Base-by-base conservation (phyloP, 2,329 filamentous ascomycete genomes). In the Pyrenophora graminea region DNA sequence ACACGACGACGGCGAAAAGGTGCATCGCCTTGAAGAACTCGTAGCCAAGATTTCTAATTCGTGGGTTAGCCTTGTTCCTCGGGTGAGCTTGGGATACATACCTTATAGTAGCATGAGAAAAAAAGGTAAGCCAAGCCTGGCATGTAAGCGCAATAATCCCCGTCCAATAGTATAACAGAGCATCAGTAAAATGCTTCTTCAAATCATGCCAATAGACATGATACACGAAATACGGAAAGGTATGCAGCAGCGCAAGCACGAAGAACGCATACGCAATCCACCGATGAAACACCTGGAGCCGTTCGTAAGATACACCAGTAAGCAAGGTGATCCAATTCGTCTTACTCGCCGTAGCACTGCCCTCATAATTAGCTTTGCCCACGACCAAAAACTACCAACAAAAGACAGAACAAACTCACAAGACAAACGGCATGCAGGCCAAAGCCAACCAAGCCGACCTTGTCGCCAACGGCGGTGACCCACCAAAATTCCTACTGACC, bases 21-120 rank as follows among this genome's bases (percentile, higher is more conserved):
- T 86, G 83, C 0, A 80, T 78, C 3, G 74, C 75, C 58, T 85
- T 85, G 78, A 86, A 86, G 61, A 83, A 81, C 56, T 86, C 83
- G 62, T 86, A 85, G 56, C 72, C 80, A 0, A 78, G 74, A 45
- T 80, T 79, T 4, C 82, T 82, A 30, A 10, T 25, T 15, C 37
- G 23, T 6, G 15, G 4, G 30, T 31, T 17, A 45, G 19, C 5
- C 51, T 1, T 18, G 32, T 6, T 2, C 3, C 12, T 6, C 9
- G 12, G 25, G 12, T 15, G 10, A 12, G 21, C 12, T 7, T 3
- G 12, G 12, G 27, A 13, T 32, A 17, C 72, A 55, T 60, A 82
- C 78, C 82, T 73, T 37, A 85, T 76, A 15, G 68, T 74, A 13
- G 76, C 74, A 25, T 82, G 65, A 0, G 82, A 85, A 61, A 80